Evolutionary conservation across 805 yeast genomes (phyloP), one percentile per base, ranked within the genome.

Genomic region (Brettanomyces custersianus): DNA sequence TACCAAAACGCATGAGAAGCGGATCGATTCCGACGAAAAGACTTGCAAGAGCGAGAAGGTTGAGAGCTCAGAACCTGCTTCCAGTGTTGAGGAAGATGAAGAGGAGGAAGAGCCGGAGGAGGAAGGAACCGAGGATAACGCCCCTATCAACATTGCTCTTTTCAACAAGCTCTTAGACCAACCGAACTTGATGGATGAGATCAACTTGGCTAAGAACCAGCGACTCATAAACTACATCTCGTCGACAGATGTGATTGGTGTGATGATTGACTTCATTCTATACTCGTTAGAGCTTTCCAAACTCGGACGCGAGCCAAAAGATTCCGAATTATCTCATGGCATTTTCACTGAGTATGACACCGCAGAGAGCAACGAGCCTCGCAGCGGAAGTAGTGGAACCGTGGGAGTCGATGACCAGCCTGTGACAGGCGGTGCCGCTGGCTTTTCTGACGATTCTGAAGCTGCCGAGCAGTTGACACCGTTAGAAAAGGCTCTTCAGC

Each of bases 81-180:
- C 12, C 2, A 22, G 25, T 22, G 25, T n/a, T 10, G 15, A n/a
- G n/a, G 8, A 13, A 2, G 28, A 13, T 13, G n/a, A 13, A 3
- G 15, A n/a, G 17, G 28, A n/a, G 17, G n/a, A 13, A 2, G 28
- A 25, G 32, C 19, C 29, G 18, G 21, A 29, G 25, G 13, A 27
- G 33, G 23, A 27, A 15, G 9, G 22, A 19, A 31, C 29, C 11
- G 12, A 17, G 30, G 30, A 35, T 12, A 8, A 20, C 19, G 21
- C 36, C 15, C n/a, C 26, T 11, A 37, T 55, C 35, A 57, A 54
- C 37, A 40, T 55, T 4, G 34, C 43, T 4, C 36, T 60, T 2
- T 51, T 59, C 38, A 59, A 60, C 39, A 55, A 51, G 34, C 41
- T 60, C 25, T 32, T 60, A 20, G 63, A 58, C 40, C 64, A 60